Evolutionary conservation across 2,329 filamentous ascomycete species (phyloP).

Genomic region (Aspergillus awamori): DNA sequence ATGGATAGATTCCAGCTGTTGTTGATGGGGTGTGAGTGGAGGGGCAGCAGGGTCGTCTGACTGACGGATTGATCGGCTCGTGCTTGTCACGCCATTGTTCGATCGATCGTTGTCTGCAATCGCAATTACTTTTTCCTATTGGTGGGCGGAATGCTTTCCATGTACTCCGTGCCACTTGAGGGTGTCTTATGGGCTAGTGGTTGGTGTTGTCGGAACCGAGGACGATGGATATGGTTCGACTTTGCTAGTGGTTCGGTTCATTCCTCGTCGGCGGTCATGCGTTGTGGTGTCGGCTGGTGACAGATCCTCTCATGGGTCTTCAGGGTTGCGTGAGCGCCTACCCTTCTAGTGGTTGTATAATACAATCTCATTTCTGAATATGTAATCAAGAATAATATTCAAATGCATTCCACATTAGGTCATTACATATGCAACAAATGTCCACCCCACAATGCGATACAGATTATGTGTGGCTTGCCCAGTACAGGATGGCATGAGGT

Average conservation of each 20-base stretch:
- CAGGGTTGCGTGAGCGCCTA: neutral
- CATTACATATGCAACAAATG: neutral
- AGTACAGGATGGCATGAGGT: neutral
- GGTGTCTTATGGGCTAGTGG: neutral
- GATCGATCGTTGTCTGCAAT: neutral
- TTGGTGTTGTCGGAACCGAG: neutral
- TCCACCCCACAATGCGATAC: conserved; percentile 4
- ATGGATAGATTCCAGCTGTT: neutral
- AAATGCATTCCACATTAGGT: neutral
- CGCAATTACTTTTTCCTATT: neutral
- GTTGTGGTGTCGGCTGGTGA: neutral
- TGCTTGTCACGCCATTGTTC: neutral
- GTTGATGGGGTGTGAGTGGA: neutral
- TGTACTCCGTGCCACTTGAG: neutral
- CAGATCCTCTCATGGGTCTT: neutral
- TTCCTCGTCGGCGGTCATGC: neutral
- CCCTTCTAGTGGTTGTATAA: neutral
- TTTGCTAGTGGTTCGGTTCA: neutral
- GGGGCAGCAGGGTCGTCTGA: neutral
- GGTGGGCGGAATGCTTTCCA: neutral
- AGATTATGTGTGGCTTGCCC: neutral
- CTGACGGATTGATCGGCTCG: neutral
- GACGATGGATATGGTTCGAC: neutral
- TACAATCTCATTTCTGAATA: neutral
- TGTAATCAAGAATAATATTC: neutral